Evolutionary conservation across 768 basidiomycete species (phyloP), one percentile per base, ranked within the genome.

Genomic region (Termitomyces eurrhizus): DNA sequence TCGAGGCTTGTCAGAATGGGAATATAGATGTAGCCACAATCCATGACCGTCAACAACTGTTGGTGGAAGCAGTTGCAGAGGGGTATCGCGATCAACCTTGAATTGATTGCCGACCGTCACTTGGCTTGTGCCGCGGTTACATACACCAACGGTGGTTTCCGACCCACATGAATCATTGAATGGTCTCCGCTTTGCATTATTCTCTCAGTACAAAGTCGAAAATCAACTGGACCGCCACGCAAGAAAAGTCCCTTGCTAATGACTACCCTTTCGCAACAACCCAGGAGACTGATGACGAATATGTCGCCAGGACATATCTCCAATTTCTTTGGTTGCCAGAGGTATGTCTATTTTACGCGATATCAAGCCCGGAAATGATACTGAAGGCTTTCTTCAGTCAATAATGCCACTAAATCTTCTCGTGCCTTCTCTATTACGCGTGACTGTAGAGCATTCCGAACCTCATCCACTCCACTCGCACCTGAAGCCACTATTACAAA

Each of bases 291-390:
- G 75, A 80, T 18, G 86, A 84, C 18, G 80, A 87, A 62, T 85
- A 80, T 66, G 79, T 87, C 26, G 77, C 76, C 3, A 77, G 86
- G n/a, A 84, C 78, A 3, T 92, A 91, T 70, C 80, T 89, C 49
- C 88, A 90, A 65, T 89, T 87, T 64, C 78, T 92, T 7, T 92
- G 89, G 89, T 79, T 91, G 46, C 89, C 90, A 50, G 83, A 90
- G 74, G 90, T 90, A 64, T 55, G 72, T n/a, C 42, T 57, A 24
- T 66, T 29, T 6, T 7, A 60, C 54, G 35, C 50, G 48, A 44
- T 36, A 61, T 35, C 21, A 21, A 36, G 14, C 16, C 26, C 16
- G 8, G n/a, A 35, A 39, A n/a, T 7, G 39, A 12, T 58, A 16
- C 49, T 46, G 8, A 57, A 32, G 29, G 52, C 24, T 37, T 32